Evolutionary conservation across 768 basidiomycete species (phyloP), one percentile per base, ranked within the genome.

Genomic region (Boletus huronensis): DNA sequence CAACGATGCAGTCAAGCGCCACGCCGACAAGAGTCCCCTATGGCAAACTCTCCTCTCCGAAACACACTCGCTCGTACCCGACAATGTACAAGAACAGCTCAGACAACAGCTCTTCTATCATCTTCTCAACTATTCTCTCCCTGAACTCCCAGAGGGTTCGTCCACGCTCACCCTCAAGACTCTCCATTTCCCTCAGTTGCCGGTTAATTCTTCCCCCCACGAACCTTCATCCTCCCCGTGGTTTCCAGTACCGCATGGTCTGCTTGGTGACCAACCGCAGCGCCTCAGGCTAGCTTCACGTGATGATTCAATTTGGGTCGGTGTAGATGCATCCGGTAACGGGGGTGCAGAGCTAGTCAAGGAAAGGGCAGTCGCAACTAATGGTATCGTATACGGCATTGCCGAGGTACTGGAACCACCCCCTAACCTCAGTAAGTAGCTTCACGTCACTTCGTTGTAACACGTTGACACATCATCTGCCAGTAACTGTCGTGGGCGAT

Each of bases 41-140:
- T 77, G 75, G 75, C 57, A 60, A 35, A 52, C 40, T 45, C 68
- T 70, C 35, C 59, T 65, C 36, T 54, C 56, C 35, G 63, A 65
- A 19, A 61, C 73, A 4, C 65, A 77, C 48, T 17, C 52, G 19
- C 61, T 68, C 43, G 64, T 82, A 35, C 77, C 77, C 23, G 94
- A 95, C 72, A 98, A 98, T 68, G 75, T 94, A 29, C 82, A 92
- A 53, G 85, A 90, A 63, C 75, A 82, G 54, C 81, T 98, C 42
- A 81, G 96, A 50, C 94, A 97, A 64, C 88, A 95, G 64, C 79
- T 99, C 49, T 86, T 98, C 64, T 98, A 98, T 69, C 97, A 98
- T 70, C 72, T 98, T 42, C 77, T 98, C 60, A 97, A 98, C 70
- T 84, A 84, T 68, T 82, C 88, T 6, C 67, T 97, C 29, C 62